phyloP scores from a whole-genome alignment of 1,284 basidiomycete genomes.

The Pyrrhoderma lamaoense region DNA sequence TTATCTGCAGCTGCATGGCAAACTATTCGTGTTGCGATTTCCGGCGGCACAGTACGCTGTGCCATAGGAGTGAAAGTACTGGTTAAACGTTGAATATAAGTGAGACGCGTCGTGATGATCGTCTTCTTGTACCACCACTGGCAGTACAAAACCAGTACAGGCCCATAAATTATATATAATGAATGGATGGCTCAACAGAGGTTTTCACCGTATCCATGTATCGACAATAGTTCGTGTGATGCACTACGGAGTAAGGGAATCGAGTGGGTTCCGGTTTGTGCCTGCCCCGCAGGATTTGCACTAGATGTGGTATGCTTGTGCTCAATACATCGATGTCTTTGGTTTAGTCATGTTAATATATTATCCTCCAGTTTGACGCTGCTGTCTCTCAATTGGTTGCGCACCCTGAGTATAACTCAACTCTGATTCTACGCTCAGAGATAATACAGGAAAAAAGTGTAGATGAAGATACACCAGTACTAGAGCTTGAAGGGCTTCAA shows the following conservation, averaged over 20 bases:
- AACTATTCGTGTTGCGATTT: slow-evolving; percentile 10
- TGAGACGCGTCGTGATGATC: too few species aligned
- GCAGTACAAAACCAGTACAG: too few species aligned
- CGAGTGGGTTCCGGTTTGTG: slow-evolving; percentile 32
- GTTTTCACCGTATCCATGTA: slow-evolving; percentile 13
- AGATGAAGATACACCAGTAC: slow-evolving; percentile 29
- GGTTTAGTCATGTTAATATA: too few species aligned
- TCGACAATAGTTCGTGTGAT: neutral
- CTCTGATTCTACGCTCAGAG: slow-evolving; percentile 73
- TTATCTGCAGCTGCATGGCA: neutral
- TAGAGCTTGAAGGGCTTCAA: slow-evolving; percentile 34
- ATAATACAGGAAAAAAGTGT: slow-evolving; percentile 38
- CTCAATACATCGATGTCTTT: neutral
- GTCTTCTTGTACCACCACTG: too few species aligned
- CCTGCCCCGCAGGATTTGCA: slow-evolving; percentile 37
- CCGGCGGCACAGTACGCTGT: slow-evolving; percentile 6
- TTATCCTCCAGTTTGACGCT: slow-evolving; percentile 58
- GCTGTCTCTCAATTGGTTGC: slow-evolving; percentile 60
- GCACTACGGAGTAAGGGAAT: neutral
- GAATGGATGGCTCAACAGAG: neutral
- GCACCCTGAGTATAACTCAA: slow-evolving; percentile 80
- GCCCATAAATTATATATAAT: neutral
- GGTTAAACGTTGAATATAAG: neutral
- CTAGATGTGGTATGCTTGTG: slow-evolving; percentile 31
- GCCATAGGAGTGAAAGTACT: neutral